These are phyloP conservation scores for Ophiocordyceps robertsii DNA, from an alignment of 2,329 filamentous ascomycete species.

Conservation along the genomic window DNA sequence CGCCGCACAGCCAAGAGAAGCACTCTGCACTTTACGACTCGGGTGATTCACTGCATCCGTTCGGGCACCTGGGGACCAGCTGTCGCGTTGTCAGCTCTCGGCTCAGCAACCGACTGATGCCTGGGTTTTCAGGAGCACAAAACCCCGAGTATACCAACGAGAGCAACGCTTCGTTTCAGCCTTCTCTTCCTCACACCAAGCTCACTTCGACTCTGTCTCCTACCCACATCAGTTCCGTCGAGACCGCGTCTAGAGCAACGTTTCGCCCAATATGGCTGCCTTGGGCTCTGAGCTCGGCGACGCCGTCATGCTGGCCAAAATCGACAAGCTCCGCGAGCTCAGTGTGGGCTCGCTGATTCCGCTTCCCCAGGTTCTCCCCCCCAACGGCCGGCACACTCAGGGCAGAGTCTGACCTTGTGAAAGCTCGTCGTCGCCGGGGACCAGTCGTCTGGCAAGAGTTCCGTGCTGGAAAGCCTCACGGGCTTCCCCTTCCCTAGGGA, in stretches of 20 bases:
- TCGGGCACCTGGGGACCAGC: too few relatives aligned
- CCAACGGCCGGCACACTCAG: constrained; percentile 22
- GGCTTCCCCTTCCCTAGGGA: constrained; percentile 32
- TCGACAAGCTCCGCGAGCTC: constrained; percentile 28
- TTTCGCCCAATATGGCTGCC: neutral
- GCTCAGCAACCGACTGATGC: too few relatives aligned
- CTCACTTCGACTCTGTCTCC: too few relatives aligned
- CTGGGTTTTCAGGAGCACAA: too few relatives aligned
- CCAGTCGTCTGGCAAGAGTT: constrained; percentile 78
- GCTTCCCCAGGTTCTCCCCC: constrained; percentile 37
- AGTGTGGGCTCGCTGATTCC: constrained; percentile 21
- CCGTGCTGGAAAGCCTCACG: constrained; percentile 56
- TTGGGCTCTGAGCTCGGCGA: constrained; percentile 5
- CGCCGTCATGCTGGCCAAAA: constrained; percentile 15
- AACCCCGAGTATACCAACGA: too few relatives aligned
- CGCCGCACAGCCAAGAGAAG: too few relatives aligned
- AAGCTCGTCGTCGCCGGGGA: constrained; percentile 68
- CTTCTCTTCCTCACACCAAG: neutral
- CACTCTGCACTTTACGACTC: too few relatives aligned
- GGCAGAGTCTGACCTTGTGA: neutral
- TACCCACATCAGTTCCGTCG: too few relatives aligned
- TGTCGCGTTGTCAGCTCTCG: too few relatives aligned
- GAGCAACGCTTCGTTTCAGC: neutral
- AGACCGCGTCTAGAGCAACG: neutral
- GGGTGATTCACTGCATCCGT: too few relatives aligned